Conservation (phyloP, 2,329 filamentous ascomycete genomes). For the Grosmannia huntii region DNA sequence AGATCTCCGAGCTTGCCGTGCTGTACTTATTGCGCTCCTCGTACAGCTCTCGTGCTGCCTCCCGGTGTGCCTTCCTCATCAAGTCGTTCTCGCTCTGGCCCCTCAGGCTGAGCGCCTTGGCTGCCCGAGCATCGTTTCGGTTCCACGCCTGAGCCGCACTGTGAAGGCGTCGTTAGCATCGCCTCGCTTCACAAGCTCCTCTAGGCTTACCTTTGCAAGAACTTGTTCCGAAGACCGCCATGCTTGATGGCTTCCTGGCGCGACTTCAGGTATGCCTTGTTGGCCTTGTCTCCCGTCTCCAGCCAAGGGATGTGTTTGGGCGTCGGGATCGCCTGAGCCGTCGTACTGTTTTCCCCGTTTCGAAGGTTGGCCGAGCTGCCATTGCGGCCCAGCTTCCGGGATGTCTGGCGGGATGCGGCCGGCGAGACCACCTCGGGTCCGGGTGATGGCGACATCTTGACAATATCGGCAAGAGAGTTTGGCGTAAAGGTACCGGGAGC, state of each 20-base stretch:
- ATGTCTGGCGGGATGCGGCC: slow-evolving; percentile 39
- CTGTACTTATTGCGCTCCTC: slow-evolving; percentile 79
- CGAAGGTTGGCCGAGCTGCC: slow-evolving; percentile 52
- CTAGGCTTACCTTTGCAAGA: slow-evolving; percentile 66
- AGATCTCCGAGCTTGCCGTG: slow-evolving; percentile 51
- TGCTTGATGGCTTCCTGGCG: slow-evolving; percentile 95
- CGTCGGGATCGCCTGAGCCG: slow-evolving; percentile 70
- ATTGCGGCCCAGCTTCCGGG: slow-evolving; percentile 48
- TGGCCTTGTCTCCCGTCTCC: slow-evolving; percentile 80
- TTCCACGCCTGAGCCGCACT: slow-evolving; percentile 98
- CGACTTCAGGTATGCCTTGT: slow-evolving; percentile 89
- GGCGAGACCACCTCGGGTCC: slow-evolving; percentile 32
- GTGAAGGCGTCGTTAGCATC: not conserved
- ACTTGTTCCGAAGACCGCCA: slow-evolving; percentile 91
- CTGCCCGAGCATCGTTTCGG: slow-evolving; percentile 88
- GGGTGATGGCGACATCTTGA: slow-evolving; percentile 90
- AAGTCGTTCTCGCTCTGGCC: slow-evolving; percentile 94
- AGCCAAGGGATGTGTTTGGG: slow-evolving; percentile 95
- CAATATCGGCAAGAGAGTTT: slow-evolving; percentile 80
- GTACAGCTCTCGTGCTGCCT: slow-evolving; percentile 83
- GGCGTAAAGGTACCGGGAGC: slow-evolving; percentile 30
- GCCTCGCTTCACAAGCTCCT: not conserved
- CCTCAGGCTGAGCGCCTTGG: slow-evolving; percentile 84
- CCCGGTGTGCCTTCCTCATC: slow-evolving; percentile 93
- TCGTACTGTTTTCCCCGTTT: slow-evolving; percentile 63